A percentile compares a stretch with the other conserved stretches of the same genome.
These are phyloP conservation scores for Candida sithepensis DNA, from an alignment of 805 yeast genomes.

Conservation along the genomic window DNA sequence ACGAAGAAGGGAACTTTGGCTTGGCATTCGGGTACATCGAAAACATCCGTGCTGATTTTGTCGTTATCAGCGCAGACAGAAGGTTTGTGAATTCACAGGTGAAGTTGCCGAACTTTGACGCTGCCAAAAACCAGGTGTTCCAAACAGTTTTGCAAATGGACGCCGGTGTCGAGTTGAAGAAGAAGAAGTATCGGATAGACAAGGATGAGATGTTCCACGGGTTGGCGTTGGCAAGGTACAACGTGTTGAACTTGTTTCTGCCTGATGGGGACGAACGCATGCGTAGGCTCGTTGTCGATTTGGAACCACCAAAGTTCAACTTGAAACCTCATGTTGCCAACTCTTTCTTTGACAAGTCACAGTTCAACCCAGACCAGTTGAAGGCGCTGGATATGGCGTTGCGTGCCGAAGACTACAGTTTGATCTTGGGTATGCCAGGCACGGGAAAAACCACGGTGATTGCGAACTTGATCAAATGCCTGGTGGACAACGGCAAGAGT, in stretches of 20 bases:
- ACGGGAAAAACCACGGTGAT: constrained; percentile 94
- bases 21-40: constrained; percentile 60
- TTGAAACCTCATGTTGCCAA: constrained; percentile 15
- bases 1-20: constrained; percentile 74
- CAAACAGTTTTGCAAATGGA: constrained; percentile 40
- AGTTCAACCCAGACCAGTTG: constrained; percentile 69
- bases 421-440: constrained; percentile 97
- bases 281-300: constrained; percentile 51
- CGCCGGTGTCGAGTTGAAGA: constrained; percentile 10
- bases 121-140: constrained; percentile 44
- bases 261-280: constrained; percentile 40
- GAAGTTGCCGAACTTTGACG: constrained; percentile 40
- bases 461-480: constrained; percentile 61
- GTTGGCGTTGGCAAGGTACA: constrained; percentile 71
- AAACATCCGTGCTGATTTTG: constrained; percentile 36
- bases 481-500: constrained; percentile 59
- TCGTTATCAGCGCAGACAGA: constrained; percentile 52
- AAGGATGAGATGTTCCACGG: constrained; percentile 75
- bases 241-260: constrained; percentile 65
- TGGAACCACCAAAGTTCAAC: constrained; percentile 42
- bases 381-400: constrained; percentile 65
- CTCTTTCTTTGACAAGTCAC: constrained; percentile 15
- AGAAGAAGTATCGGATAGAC: constrained; percentile 60
- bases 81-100: constrained; percentile 41
- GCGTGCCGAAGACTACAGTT: constrained; percentile 66